These are phyloP conservation scores for Solanum hybrid DNA, from an alignment of 305 asterid genomes.

Conservation along the genomic window DNA sequence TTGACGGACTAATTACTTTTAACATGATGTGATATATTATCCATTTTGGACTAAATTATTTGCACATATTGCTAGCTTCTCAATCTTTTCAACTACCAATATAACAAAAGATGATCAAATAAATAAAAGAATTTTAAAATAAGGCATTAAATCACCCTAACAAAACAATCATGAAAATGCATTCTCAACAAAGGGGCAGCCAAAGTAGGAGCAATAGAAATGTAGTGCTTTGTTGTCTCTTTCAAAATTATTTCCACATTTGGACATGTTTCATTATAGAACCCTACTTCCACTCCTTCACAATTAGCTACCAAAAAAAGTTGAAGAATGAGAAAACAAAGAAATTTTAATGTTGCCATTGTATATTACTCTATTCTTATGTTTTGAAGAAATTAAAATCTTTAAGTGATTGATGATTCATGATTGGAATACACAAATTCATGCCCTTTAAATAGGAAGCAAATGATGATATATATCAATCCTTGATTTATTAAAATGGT, in stretches of 20 bases:
- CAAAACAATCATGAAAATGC: constrained; percentile 62
- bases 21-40: too few species aligned
- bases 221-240: constrained; percentile 16
- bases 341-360: constrained; percentile 23
- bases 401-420: background rate
- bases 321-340: constrained; percentile 12
- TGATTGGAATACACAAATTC: background rate
- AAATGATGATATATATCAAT: background rate
- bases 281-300: constrained; percentile 17
- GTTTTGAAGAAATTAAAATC: background rate
- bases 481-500: background rate
- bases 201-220: constrained; percentile 29
- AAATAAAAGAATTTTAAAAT: too few species aligned
- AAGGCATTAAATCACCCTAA: constrained; percentile 24
- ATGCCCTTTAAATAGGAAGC: background rate
- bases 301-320: constrained; percentile 9
- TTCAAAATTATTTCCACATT: constrained; percentile 23
- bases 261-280: constrained; percentile 32
- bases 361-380: background rate
- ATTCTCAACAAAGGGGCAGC: constrained; percentile 47
- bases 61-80: too few species aligned
- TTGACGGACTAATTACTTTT: too few species aligned
- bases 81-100: too few species aligned
- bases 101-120: too few species aligned
- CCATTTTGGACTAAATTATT: too few species aligned